phyloP scores from a whole-genome alignment of 768 basidiomycete species.

The Boletus fagicola region DNA sequence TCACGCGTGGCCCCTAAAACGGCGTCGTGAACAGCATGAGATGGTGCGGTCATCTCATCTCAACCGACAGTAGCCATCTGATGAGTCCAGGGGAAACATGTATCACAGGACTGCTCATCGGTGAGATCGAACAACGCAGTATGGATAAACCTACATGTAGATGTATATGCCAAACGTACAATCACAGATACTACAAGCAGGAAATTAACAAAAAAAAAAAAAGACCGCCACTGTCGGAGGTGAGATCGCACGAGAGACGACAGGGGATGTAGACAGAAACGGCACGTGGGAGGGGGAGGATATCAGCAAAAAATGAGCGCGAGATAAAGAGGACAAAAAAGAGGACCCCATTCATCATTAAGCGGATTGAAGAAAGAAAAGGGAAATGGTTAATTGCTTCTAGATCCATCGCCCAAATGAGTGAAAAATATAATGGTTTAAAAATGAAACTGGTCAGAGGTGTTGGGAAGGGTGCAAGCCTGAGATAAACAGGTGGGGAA shows the following conservation, averaged over 20 bases:
- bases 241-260: neutral
- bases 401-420: constrained; percentile 11
- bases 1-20: neutral
- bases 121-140: neutral
- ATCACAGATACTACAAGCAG: constrained; percentile 4
- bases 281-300: neutral
- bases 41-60: neutral
- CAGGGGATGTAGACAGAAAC: neutral
- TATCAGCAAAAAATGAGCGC: neutral
- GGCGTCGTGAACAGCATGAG: neutral
- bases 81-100: neutral
- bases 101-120: neutral
- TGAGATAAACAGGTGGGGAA: neutral
- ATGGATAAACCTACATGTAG: constrained; percentile 4
- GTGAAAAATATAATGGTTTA: neutral
- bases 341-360: neutral
- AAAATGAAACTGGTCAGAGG: constrained; percentile 4
- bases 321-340: neutral
- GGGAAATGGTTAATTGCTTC: constrained; percentile 1
- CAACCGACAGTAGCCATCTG: neutral
- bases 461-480: neutral
- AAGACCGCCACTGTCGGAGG: neutral
- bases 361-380: neutral
- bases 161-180: constrained; percentile 6
- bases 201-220: neutral